phyloP scores from a whole-genome alignment of 2,329 filamentous ascomycete genomes.

The Byssochlamys sp. region DNA sequence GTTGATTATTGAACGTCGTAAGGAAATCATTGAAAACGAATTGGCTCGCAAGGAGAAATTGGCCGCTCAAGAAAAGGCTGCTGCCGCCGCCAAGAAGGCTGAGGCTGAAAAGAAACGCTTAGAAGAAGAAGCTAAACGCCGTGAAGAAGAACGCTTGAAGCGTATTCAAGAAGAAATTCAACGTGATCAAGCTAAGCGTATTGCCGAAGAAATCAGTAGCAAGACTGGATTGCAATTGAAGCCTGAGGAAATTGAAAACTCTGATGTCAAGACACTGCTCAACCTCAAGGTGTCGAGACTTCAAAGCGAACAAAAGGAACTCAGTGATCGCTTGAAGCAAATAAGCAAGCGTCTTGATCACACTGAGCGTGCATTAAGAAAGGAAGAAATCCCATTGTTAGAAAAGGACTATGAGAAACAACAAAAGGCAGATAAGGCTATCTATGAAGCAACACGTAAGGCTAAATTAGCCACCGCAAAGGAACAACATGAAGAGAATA shows the following conservation, averaged over 20 bases:
- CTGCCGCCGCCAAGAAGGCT: constrained; percentile 76
- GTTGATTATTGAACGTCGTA: constrained; percentile 88
- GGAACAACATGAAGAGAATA: constrained; percentile 79
- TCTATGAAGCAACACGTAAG: constrained; percentile 68
- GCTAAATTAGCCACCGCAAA: constrained; percentile 72
- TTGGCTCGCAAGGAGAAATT: constrained; percentile 84
- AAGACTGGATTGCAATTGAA: constrained; percentile 72
- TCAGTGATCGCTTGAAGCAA: constrained; percentile 80
- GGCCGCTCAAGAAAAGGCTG: constrained; percentile 75
- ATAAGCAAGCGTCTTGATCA: constrained; percentile 95
- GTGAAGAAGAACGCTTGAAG: too few species aligned
- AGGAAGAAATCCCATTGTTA: constrained; percentile 89
- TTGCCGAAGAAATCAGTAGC: constrained; percentile 80
- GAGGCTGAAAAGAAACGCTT: too few species aligned
- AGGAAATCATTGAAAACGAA: constrained; percentile 84
- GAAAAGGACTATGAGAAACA: constrained; percentile 76
- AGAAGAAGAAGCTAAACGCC: too few species aligned
- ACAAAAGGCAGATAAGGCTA: constrained; percentile 63
- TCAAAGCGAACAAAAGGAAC: constrained; percentile 94
- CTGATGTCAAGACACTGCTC: constrained; percentile 83
- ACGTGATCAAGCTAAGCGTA: constrained; percentile 85
- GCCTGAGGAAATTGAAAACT: constrained; percentile 62
- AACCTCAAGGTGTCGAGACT: constrained; percentile 91
- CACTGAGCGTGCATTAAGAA: constrained; percentile 88
- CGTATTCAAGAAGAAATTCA: too few species aligned